Evolutionary conservation across 1,284 basidiomycete species (phyloP), one percentile per base, ranked within the genome.

Genomic region (Austroboletus novae-zelandiae): DNA sequence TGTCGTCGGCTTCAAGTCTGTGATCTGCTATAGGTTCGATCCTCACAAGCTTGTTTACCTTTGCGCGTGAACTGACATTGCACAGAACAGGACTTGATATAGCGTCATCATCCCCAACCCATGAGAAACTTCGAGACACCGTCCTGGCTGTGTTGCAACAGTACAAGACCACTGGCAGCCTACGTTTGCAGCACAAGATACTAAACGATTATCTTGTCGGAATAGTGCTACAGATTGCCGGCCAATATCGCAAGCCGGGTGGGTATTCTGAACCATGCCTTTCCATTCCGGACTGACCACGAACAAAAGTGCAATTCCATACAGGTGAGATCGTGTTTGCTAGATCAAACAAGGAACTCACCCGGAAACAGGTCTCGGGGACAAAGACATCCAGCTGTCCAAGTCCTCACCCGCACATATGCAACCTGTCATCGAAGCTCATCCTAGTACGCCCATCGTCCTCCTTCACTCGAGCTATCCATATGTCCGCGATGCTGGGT

Each of bases 391-490:
- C 42, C 73, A 66, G n/a, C 71, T 89, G 25, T 57, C 69, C 14
- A 74, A 71, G 6, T 74, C 84, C 1, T 84, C 83, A 2, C 86
- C 89, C 1, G 72, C 85, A 8, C 74, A 79, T 45, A 69, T 91
- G 59, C 87, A 90, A 57, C 74, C 80, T 1, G 63, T 87, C 49
- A 84, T 90, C 63, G 78, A 79, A 54, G 78, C 77, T 1, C 83
- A 76, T 56, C 81, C 84, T 1, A 47, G 76, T 4, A 78, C 83
- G 2, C 73, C 68, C 7, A 75, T 91, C 53, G 79, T 91, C 15
- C 74, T 91, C 13, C 73, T 91, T 1, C 89, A 90, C 61, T 76
- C 84, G 2, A 77, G 81, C 25, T 91, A 90, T 58, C 88, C 88
- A 0, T 89, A 77, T 64, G 85, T 81, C 4, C 77, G 81, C 43